A percentile compares a stretch with the other conserved stretches of the same genome.
These are phyloP conservation scores for Ganoderma boninense DNA, from an alignment of 1,284 basidiomycete species.

Conservation along the genomic window DNA sequence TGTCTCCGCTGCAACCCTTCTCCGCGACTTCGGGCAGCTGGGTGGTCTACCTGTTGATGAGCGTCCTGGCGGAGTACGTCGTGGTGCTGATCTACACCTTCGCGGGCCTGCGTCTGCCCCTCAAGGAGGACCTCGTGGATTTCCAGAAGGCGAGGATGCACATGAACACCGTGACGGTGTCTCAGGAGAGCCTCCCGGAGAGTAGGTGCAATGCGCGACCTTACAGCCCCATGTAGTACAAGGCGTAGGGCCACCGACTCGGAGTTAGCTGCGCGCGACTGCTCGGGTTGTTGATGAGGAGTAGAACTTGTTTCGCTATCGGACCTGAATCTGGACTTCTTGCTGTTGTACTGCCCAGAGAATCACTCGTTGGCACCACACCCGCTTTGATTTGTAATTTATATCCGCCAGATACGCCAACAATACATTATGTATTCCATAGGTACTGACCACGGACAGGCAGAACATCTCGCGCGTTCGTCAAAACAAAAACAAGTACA, in stretches of 20 bases:
- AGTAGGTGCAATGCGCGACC: not conserved
- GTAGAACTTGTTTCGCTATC: not conserved
- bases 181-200: not conserved
- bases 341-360: not conserved
- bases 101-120: constrained; percentile 44
- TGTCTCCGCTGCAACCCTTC: constrained; percentile 38
- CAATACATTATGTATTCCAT: not conserved
- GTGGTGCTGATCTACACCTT: constrained; percentile 58
- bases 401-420: constrained; percentile 2
- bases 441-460: not conserved
- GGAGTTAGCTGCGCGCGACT: too few species aligned
- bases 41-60: constrained; percentile 62
- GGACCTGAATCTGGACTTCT: not conserved
- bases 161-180: not conserved
- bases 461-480: not conserved
- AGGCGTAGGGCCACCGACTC: not conserved
- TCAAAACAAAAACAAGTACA: constrained; percentile 1
- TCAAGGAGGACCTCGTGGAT: constrained; percentile 41
- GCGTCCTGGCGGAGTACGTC: constrained; percentile 63
- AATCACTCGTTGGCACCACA: constrained; percentile 15
- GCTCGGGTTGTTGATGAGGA: too few species aligned
- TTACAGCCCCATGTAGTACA: not conserved
- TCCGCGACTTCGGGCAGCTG: constrained; percentile 62
- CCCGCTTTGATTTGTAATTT: constrained; percentile 14
- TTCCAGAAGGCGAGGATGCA: not conserved